These are phyloP conservation scores for Saccharum spontaneum DNA, from an alignment of 176 grass and related monocot species.

Conservation along the genomic window DNA sequence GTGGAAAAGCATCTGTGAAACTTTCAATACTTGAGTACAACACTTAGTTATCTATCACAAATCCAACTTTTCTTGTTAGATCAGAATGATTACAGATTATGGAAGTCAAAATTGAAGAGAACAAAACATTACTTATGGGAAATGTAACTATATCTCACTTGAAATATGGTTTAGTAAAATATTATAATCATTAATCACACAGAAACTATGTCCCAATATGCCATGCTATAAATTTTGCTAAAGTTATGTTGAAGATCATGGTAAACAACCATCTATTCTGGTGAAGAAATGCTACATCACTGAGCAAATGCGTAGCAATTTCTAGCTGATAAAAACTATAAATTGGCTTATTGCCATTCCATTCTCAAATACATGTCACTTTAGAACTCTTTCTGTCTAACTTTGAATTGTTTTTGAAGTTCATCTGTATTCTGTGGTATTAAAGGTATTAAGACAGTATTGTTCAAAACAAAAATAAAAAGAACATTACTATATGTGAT, in stretches of 20 bases:
- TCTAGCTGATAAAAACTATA: neutral
- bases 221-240: neutral
- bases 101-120: neutral
- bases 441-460: neutral
- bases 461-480: neutral
- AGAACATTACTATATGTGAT: neutral
- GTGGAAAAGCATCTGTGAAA: neutral
- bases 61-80: neutral
- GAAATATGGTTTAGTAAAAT: neutral
- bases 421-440: neutral
- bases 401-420: neutral
- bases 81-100: neutral
- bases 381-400: neutral
- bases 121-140: neutral
- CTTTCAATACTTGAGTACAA: neutral
- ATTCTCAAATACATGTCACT: neutral
- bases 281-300: neutral
- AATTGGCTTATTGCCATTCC: neutral
- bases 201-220: neutral
- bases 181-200: neutral
- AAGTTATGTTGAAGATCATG: neutral
- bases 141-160: neutral
- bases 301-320: neutral
- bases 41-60: slow-evolving; percentile 3
- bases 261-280: neutral